Conservation (phyloP, 1,284 basidiomycete genomes). For the Stereum hirsutum region DNA sequence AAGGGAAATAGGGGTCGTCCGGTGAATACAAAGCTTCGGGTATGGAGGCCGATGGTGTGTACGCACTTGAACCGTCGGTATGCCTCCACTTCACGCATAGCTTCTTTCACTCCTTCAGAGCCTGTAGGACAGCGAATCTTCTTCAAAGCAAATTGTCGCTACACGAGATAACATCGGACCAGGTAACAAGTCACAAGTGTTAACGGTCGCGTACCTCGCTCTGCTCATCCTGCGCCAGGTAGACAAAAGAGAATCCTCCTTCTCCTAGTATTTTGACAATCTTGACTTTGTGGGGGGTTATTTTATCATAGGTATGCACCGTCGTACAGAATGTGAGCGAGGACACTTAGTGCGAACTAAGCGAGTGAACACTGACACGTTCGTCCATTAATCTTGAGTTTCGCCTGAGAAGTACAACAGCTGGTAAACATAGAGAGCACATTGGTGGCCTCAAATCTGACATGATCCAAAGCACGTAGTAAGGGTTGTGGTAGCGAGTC, state of each 20-base stretch:
- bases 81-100: slow-evolving; percentile 87
- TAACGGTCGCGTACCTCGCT: slow-evolving; percentile 48
- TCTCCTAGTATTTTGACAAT: slow-evolving; percentile 88
- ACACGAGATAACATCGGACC: slow-evolving; percentile 6
- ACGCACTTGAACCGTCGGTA: slow-evolving; percentile 84
- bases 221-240: slow-evolving; percentile 80
- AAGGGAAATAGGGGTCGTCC: neutral
- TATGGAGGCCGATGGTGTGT: neutral
- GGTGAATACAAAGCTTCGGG: neutral
- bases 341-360: neutral
- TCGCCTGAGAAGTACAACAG: slow-evolving; percentile 74
- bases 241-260: slow-evolving; percentile 94
- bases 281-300: slow-evolving; percentile 45
- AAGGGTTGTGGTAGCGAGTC: slow-evolving; percentile 11
- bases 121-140: slow-evolving; percentile 86
- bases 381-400: slow-evolving; percentile 89
- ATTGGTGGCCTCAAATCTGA: slow-evolving; percentile 72
- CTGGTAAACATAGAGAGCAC: slow-evolving; percentile 72
- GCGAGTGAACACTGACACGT: slow-evolving; percentile 51
- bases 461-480: slow-evolving; percentile 40
- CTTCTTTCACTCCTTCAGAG: slow-evolving; percentile 73
- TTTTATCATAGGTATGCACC: neutral
- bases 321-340: neutral
- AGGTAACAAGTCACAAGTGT: neutral
- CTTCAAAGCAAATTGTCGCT: slow-evolving; percentile 89